Conservation (phyloP, 129 eudicot genomes). For the Solidago caesia region DNA sequence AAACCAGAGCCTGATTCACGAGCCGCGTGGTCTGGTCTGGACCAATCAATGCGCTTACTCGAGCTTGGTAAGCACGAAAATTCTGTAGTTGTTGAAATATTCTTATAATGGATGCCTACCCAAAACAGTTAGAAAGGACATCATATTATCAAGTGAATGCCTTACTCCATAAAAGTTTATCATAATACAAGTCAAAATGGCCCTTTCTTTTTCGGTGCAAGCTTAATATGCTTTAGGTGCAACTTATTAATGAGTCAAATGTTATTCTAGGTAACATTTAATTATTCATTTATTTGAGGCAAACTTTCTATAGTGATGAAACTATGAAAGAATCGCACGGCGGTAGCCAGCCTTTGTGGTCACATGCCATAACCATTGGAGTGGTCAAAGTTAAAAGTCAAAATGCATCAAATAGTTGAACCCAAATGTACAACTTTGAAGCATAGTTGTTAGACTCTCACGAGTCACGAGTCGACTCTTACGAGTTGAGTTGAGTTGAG, state of each 20-base stretch:
- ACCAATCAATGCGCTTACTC: conserved; percentile 52
- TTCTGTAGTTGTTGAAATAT: conserved; percentile 47
- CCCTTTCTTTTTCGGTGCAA: conserved; percentile 11
- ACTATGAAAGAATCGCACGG: conserved; percentile 17
- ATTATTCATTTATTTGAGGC: conserved; percentile 4
- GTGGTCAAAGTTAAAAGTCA: conserved; percentile 18
- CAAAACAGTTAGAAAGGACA: conserved; percentile 1
- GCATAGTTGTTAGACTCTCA: too few species aligned
- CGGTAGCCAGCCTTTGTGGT: conserved; percentile 9
- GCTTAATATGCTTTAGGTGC: conserved; percentile 8
- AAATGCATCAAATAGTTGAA: not conserved
- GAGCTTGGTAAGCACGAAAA: conserved; percentile 52
- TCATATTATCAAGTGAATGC: conserved; percentile 1
- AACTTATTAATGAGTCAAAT: conserved; percentile 11
- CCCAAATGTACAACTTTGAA: not conserved
- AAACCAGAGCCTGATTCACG: conserved; percentile 59
- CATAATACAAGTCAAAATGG: not conserved
- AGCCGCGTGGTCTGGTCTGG: conserved; percentile 36
- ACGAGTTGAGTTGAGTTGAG: too few species aligned
- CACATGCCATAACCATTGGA: conserved; percentile 20
- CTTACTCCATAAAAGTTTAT: conserved; percentile 11
- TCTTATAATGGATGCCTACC: conserved; percentile 57
- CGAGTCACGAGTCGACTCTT: too few species aligned
- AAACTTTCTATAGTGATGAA: conserved; percentile 28
- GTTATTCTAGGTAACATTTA: conserved; percentile 14